phyloP scores from a whole-genome alignment of 768 basidiomycete genomes.

The Crepidotus variabilis region DNA sequence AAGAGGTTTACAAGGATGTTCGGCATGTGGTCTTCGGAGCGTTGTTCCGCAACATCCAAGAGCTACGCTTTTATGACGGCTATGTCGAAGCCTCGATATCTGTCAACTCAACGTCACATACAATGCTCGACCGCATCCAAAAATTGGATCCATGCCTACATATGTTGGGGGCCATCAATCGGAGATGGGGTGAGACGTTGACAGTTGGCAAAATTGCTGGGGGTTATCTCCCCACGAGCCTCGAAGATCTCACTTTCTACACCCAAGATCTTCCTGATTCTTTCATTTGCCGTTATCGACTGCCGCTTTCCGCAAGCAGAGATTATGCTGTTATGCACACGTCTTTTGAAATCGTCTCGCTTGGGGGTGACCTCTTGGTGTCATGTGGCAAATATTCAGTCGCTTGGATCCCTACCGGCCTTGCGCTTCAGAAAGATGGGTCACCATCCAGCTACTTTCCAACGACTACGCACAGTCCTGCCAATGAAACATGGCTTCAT shows the following conservation, averaged over 20 bases:
- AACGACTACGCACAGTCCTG: not conserved
- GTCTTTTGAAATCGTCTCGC: slow-evolving; percentile 22
- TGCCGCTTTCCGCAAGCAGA: slow-evolving; percentile 18
- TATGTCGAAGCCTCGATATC: slow-evolving; percentile 21
- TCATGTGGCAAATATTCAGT: slow-evolving; percentile 26
- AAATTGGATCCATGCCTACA: slow-evolving; percentile 27
- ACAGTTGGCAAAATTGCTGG: slow-evolving; percentile 12
- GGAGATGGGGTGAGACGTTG: slow-evolving; percentile 5
- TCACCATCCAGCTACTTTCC: not conserved
- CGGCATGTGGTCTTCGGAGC: slow-evolving; percentile 20
- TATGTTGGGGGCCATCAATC: slow-evolving; percentile 19
- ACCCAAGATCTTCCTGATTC: slow-evolving; percentile 16
- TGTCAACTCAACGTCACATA: slow-evolving; percentile 11
- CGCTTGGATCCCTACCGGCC: slow-evolving; percentile 20
- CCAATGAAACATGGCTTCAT: slow-evolving; percentile 6
- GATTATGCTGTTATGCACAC: slow-evolving; percentile 18
- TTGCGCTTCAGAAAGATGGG: slow-evolving; percentile 8
- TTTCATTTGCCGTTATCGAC: slow-evolving; percentile 25
- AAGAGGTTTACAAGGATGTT: slow-evolving; percentile 17
- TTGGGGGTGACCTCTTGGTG: slow-evolving; percentile 19
- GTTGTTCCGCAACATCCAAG: slow-evolving; percentile 21
- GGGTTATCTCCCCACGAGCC: slow-evolving; percentile 20
- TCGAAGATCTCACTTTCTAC: slow-evolving; percentile 19
- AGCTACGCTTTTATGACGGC: slow-evolving; percentile 15
- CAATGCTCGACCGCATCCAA: slow-evolving; percentile 19